Evolutionary conservation across 495 filamentous ascomycete genomes (phyloP).

Genomic region (Neurospora pannonica): DNA sequence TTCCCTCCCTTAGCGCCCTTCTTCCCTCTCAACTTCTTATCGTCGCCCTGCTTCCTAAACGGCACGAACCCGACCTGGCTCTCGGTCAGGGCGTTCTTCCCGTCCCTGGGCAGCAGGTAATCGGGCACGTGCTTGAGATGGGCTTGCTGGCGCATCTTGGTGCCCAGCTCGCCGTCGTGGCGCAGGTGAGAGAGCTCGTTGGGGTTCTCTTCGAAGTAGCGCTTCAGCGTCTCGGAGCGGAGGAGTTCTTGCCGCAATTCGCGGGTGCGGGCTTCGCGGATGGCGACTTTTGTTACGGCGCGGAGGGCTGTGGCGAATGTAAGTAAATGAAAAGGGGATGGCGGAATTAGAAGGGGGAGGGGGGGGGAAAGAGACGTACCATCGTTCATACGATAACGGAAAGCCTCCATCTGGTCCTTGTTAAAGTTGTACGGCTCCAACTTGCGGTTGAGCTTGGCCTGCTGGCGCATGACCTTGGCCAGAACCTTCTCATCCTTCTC

Average conservation of each 20-base stretch:
- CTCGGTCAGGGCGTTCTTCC: conserved; percentile 53
- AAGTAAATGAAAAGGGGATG: not conserved
- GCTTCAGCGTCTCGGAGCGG: conserved; percentile 84
- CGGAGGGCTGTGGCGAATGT: conserved; percentile 35
- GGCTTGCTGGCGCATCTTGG: conserved; percentile 60
- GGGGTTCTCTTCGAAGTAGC: conserved; percentile 96
- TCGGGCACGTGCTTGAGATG: conserved; percentile 95
- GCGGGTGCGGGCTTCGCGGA: conserved; percentile 79
- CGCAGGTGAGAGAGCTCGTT: conserved; percentile 75
- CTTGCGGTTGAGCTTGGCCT: conserved; percentile 63
- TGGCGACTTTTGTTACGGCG: conserved; percentile 68
- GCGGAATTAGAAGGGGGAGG: not conserved
- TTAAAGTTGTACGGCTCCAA: conserved; percentile 88
- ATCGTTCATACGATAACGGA: conserved; percentile 90
- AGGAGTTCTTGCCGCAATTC: conserved; percentile 85
- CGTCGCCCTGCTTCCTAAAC: conserved; percentile 52
- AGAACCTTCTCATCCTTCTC: conserved; percentile 80
- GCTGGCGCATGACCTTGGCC: conserved; percentile 59
- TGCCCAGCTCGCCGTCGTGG: conserved; percentile 80
- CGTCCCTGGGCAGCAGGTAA: conserved; percentile 79
- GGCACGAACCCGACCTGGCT: conserved; percentile 64
- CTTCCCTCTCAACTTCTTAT: conserved; percentile 47
- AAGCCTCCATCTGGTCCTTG: conserved; percentile 84
- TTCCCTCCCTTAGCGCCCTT: conserved; percentile 50
- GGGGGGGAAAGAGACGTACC: conserved; percentile 32